These are phyloP conservation scores for Blakeslea trispora DNA, from an alignment of 371 early-diverging fungal species.

Conservation along the genomic window DNA sequence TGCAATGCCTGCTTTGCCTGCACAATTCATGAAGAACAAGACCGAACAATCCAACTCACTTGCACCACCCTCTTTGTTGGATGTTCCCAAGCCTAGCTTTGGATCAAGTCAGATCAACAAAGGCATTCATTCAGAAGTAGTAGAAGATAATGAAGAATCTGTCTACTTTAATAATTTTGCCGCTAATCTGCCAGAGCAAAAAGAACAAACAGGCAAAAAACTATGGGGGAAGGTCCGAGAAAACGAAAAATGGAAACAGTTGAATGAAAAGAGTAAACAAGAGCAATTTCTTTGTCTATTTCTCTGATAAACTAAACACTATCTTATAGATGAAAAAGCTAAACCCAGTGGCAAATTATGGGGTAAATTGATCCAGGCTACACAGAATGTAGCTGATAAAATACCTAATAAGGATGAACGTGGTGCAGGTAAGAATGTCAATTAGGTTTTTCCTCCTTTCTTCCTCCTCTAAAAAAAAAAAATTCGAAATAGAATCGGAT, in stretches of 20 bases:
- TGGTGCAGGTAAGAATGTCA: constrained; percentile 28
- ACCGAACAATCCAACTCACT: constrained; percentile 3
- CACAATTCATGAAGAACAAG: constrained; percentile 17
- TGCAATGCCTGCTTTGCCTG: constrained; percentile 47
- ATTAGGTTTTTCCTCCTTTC: background rate
- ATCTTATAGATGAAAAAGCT: constrained; percentile 36
- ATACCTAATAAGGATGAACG: constrained; percentile 48
- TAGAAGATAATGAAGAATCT: constrained; percentile 37
- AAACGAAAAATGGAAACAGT: constrained; percentile 53
- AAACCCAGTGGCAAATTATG: constrained; percentile 50
- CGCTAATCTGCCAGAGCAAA: constrained; percentile 34
- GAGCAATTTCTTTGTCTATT: background rate
- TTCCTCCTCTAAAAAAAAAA: too few species aligned
- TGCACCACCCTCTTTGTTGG: too few species aligned
- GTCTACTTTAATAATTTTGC: constrained; percentile 50
- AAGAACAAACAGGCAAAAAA: constrained; percentile 23
- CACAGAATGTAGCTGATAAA: constrained; percentile 57
- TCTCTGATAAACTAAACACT: background rate
- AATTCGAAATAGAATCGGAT: constrained; percentile 51
- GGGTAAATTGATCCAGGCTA: constrained; percentile 58
- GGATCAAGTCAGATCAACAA: constrained; percentile 11
- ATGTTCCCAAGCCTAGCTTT: background rate
- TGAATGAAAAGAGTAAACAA: constrained; percentile 41
- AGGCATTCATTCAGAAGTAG: background rate
- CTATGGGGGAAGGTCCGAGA: constrained; percentile 52